phyloP scores from a whole-genome alignment of 345 rosid genomes.

The Garcia nutans region DNA sequence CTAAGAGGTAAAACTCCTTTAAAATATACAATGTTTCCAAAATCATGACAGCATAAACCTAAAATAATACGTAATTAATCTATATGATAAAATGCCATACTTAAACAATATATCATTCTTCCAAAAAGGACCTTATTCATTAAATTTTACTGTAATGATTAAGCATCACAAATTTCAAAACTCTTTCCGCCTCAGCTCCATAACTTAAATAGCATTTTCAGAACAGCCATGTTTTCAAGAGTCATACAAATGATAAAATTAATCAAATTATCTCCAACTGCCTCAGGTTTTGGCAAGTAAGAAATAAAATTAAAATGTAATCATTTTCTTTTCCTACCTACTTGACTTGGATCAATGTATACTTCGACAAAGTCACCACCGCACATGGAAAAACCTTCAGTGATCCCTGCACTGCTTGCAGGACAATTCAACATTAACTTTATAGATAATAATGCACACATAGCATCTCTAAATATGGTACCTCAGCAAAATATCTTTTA shows the following conservation, averaged over 20 bases:
- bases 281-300: neutral
- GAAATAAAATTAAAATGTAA: neutral
- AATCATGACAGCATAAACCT: no score
- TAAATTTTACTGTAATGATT: neutral
- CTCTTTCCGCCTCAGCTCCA: neutral
- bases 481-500: neutral
- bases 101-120: no score
- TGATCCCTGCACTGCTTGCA: constrained; percentile 86
- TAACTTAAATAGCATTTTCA: neutral
- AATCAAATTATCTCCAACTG: neutral
- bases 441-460: neutral
- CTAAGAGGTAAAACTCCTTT: no score
- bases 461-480: neutral
- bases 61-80: neutral
- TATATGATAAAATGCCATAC: neutral
- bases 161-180: neutral
- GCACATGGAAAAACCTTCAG: constrained; percentile 98
- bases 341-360: constrained; percentile 73
- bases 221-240: neutral
- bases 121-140: neutral
- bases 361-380: constrained; percentile 99
- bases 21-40: no score
- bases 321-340: constrained; percentile 46
- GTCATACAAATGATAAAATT: neutral
- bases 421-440: constrained; percentile 11